A percentile compares a stretch with the other conserved stretches of the same genome.
These are phyloP conservation scores for Diaporthe ampelina DNA, from an alignment of 2,329 filamentous ascomycete species.

Conservation along the genomic window DNA sequence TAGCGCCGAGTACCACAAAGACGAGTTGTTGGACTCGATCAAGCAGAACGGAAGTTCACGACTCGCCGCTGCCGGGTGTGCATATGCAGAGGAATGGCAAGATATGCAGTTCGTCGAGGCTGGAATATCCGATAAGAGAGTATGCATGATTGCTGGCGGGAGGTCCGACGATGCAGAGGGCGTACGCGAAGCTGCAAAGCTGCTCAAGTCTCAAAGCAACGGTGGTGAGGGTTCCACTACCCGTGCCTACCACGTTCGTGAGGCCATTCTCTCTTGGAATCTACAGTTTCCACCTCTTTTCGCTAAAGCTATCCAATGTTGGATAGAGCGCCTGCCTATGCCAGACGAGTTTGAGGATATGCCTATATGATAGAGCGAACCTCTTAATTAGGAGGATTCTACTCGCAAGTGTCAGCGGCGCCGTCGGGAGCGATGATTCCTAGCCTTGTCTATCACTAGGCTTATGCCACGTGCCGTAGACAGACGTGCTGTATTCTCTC, in stretches of 20 bases:
- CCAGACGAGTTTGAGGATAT: conserved; percentile 42
- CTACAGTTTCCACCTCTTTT: conserved; percentile 57
- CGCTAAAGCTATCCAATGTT: conserved; percentile 53
- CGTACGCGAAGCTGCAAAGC: conserved; percentile 39
- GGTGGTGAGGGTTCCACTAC: conserved; percentile 41
- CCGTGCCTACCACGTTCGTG: conserved; percentile 49
- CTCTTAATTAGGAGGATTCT: background rate
- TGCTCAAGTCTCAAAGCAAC: conserved; percentile 49
- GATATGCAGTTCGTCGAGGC: conserved; percentile 45
- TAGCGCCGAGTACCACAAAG: conserved; percentile 44
- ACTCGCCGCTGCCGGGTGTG: conserved; percentile 28
- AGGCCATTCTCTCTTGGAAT: conserved; percentile 58
- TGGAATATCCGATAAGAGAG: conserved; percentile 37
- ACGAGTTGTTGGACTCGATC: conserved; percentile 52
- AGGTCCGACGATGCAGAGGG: conserved; percentile 50
- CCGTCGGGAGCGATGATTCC: too few relatives aligned
- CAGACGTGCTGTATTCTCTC: too few relatives aligned
- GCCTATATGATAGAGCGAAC: conserved; percentile 6
- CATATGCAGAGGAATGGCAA: conserved; percentile 47
- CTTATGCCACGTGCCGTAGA: too few relatives aligned
- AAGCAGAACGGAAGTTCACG: conserved; percentile 49
- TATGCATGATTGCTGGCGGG: conserved; percentile 49
- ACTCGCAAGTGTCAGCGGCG: too few relatives aligned
- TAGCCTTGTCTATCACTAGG: too few relatives aligned
- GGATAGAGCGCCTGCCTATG: conserved; percentile 46